Base-by-base conservation (phyloP, 2,329 filamentous ascomycete genomes). In the Helotiales sp. region DNA sequence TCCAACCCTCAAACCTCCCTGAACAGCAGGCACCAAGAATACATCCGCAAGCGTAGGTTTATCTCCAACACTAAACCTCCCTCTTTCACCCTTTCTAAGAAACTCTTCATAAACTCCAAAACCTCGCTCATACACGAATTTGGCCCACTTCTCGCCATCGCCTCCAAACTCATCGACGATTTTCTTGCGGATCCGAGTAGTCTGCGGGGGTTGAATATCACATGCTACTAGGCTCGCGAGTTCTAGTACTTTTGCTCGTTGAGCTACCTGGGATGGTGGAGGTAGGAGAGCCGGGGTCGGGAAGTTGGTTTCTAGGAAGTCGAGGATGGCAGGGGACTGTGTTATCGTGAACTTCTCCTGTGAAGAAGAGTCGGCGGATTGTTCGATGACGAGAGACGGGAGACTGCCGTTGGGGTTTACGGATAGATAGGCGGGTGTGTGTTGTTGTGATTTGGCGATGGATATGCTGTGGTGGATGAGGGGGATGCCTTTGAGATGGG, bases 31-130 rank as follows among this genome's bases (percentile, higher is more conserved):
- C 60, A 88, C 75, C 22, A 90, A 75, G 70, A 83, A 86, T 26
- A 84, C 81, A 77, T 90, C 88, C 1, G 88, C 87, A 70, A 89
- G 67, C 0, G 83, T 86, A 3, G 89, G 73, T 0, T 75, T 64
- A 75, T 89, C 83, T 0, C 86, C 87, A 7, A 87, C 82, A 2
- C 84, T 87, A 70, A 83, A 89, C 34, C 68, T 78, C 0, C 86
- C 85, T 0, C 83, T 80, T 6, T 57, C 49, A 11, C 50, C 47
- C 32, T 22, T 65, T 37, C 57, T 45, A 2, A 65, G 22, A 45
- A 68, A 67, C 5, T 43, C 43, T n/a, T 68, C 66, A 20, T 63
- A 70, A n/a, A 68, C 60, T 3, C 49, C 45, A 28, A 70, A 62
- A 0, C 61, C 68, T 4, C 65, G 58, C 37, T 70, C 63, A 37